Base-by-base conservation (phyloP, 352 stramenopile species). In the Phytopythium ostracodes region DNA sequence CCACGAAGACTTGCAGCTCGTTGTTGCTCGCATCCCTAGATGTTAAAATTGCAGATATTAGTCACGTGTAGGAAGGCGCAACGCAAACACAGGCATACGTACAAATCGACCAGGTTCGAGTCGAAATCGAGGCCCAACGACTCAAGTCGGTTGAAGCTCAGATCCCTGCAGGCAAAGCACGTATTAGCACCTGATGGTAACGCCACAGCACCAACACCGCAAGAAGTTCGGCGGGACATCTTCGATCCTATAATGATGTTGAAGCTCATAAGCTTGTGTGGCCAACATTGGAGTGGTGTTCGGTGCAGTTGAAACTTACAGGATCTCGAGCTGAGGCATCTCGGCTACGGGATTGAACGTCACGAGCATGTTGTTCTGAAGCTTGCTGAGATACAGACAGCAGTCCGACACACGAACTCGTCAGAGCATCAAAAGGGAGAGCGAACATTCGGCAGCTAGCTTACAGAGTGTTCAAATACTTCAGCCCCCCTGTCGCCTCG, bases 11-110 rank as follows among this genome's bases (percentile, higher is more conserved):
- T 2, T 22, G 18, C 18, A 57, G 22, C 33, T 57, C n/a, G 20
- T 57, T 57, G 51, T 42, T 44, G 31, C 51, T 57, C 8, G 20
- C 51, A n/a, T 57, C 51, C 20, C 51, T 57, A 31, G 0, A 44
- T 5, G 18, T 18, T 42, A n/a, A 0, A 8, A 0, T 42, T 0
- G 8, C 27, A 29, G 27, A 11, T 33, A 15, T 36, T 24, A 24
- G 47, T 31, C 15, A 24, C 17, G 2, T 2, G 25, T 14, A 10
- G 25, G 14, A 31, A 2, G 17, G 46, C 24, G 8, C 24, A 53
- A 35, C 0, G 0, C 22, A 35, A 17, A 46, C 1, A 46, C 40
- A 46, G 29, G 15, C 17, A 25, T 11, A 36, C 47, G 47, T 36
- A 54, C 47, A 54, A 9, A 33, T 53, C 46, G 8, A 53, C 46